phyloP scores from a whole-genome alignment of 208 protist species.

The Wallacemonas collosoma region DNA sequence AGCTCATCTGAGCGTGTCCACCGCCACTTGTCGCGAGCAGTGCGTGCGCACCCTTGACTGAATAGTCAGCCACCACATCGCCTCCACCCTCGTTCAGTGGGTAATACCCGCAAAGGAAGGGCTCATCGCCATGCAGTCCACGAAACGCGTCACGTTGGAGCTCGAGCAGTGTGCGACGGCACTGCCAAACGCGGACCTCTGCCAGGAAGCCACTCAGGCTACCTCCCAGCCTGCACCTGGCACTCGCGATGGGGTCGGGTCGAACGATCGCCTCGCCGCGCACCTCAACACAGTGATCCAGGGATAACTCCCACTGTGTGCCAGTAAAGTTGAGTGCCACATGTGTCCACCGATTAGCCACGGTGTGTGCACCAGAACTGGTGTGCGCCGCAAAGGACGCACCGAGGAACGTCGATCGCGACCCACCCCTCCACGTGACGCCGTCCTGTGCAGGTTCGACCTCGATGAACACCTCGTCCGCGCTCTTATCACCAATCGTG shows the following conservation, averaged over 20 bases:
- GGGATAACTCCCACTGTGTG: constrained; percentile 77
- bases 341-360: constrained; percentile 80
- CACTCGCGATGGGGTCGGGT: constrained; percentile 56
- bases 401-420: constrained; percentile 77
- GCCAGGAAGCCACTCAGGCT: constrained; percentile 76
- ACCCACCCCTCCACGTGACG: constrained; percentile 77
- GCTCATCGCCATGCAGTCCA: constrained; percentile 55
- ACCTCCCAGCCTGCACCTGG: constrained; percentile 73
- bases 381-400: constrained; percentile 69
- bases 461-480: constrained; percentile 84
- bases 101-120: constrained; percentile 70
- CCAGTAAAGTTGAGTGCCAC: constrained; percentile 91
- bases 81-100: constrained; percentile 81
- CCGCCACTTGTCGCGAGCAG: constrained; percentile 32
- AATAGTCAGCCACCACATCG: constrained; percentile 78
- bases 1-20: neutral
- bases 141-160: constrained; percentile 71
- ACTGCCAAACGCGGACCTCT: constrained; percentile 86
- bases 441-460: constrained; percentile 67
- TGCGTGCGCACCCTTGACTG: constrained; percentile 50
- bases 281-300: constrained; percentile 64
- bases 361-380: constrained; percentile 49
- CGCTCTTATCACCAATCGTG: constrained; percentile 81
- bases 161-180: constrained; percentile 51
- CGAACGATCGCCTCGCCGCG: constrained; percentile 52